phyloP scores from a whole-genome alignment of 2,329 filamentous ascomycete genomes.

The Coniochaeta pulveracea region DNA sequence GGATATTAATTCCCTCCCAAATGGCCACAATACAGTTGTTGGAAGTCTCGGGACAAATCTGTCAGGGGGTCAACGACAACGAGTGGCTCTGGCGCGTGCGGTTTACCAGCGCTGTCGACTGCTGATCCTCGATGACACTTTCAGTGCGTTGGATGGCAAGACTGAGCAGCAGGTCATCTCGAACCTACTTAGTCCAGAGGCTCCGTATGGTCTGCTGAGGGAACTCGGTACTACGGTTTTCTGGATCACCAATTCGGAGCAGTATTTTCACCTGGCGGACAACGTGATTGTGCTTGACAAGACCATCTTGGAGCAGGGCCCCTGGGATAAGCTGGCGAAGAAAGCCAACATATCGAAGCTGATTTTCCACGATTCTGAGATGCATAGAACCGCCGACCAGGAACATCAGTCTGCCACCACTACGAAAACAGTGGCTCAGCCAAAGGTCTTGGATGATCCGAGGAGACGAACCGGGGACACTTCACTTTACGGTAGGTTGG shows the following conservation, averaged over 20 bases:
- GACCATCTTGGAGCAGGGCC: constrained; percentile 24
- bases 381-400: not conserved
- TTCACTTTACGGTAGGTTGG: constrained; percentile 21
- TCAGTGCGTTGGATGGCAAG: constrained; percentile 22
- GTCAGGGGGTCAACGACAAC: constrained; percentile 34
- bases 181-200: constrained; percentile 17
- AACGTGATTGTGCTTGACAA: constrained; percentile 25
- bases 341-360: constrained; percentile 21
- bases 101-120: no score
- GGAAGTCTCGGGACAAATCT: constrained; percentile 33
- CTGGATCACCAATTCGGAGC: constrained; percentile 21
- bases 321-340: constrained; percentile 22
- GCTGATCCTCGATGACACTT: constrained; percentile 25
- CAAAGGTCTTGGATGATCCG: no score
- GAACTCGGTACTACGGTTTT: constrained; percentile 18
- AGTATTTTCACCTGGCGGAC: constrained; percentile 27
- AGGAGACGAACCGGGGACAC: constrained; percentile 20
- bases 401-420: no score
- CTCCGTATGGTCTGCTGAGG: constrained; percentile 17
- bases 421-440: no score
- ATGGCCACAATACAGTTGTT: constrained; percentile 25
- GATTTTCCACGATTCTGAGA: constrained; percentile 10
- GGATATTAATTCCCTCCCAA: constrained; percentile 19
- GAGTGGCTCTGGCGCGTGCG: constrained; percentile 26
- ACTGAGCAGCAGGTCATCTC: constrained; percentile 18